Conservation (phyloP, 495 filamentous ascomycete genomes). For the Podospora appendiculata region DNA sequence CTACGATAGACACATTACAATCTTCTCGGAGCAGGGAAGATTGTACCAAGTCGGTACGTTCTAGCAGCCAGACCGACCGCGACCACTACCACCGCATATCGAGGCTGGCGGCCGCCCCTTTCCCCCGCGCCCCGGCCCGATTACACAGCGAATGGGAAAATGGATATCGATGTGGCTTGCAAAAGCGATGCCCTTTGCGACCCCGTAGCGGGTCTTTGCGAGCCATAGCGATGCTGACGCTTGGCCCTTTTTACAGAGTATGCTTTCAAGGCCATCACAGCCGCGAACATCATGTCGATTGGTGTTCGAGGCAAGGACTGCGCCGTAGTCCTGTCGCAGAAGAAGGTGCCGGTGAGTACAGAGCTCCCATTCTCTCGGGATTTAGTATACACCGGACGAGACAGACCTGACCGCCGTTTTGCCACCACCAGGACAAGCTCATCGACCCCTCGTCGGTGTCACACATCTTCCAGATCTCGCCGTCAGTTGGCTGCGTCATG, state of each 20-base stretch:
- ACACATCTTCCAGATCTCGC: conserved; percentile 93
- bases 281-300: conserved; percentile 96
- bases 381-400: background rate
- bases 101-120: background rate
- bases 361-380: conserved; percentile 2
- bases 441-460: conserved; percentile 96
- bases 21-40: conserved; percentile 97
- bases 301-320: conserved; percentile 94
- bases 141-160: background rate
- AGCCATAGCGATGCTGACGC: conserved; percentile 20
- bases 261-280: conserved; percentile 99
- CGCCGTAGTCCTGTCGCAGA: conserved; percentile 94
- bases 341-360: conserved; percentile 90
- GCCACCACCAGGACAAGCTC: conserved; percentile 73
- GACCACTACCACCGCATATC: background rate
- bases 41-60: conserved; percentile 98
- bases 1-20: conserved; percentile 97
- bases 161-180: too few relatives aligned
- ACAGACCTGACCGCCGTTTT: conserved; percentile 22
- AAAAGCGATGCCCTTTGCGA: too few relatives aligned
- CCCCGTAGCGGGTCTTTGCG: too few relatives aligned
- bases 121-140: background rate
- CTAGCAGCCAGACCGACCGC: background rate
- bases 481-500: conserved; percentile 96
- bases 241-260: conserved; percentile 58